phyloP scores from a whole-genome alignment of 495 filamentous ascomycete species.

The Talaromyces adpressus region DNA sequence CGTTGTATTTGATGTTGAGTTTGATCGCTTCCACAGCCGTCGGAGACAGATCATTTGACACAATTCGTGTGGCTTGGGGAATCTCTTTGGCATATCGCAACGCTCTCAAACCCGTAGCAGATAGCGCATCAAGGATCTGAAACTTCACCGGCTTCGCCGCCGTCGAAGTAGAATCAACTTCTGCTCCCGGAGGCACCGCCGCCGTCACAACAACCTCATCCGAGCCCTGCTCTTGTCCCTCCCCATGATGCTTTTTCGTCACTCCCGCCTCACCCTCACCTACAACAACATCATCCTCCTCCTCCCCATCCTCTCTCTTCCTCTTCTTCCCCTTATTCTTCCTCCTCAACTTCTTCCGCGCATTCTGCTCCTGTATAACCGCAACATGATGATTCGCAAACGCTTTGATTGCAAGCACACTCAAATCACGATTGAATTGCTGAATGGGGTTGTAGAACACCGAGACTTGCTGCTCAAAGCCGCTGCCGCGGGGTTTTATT shows the following conservation, averaged over 20 bases:
- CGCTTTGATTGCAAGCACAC: conserved; percentile 79
- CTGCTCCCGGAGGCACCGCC: not conserved
- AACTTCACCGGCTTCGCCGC: conserved; percentile 24
- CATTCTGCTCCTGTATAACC: conserved; percentile 15
- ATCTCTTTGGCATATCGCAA: conserved; percentile 89
- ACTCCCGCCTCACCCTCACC: not conserved
- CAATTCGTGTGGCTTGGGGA: conserved; percentile 70
- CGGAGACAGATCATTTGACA: conserved; percentile 80
- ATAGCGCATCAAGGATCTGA: conserved; percentile 87
- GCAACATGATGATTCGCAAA: conserved; percentile 64
- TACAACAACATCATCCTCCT: conserved; percentile 12
- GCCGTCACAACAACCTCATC: conserved; percentile 2
- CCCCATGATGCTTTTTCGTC: not conserved
- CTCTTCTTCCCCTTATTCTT: conserved; percentile 12
- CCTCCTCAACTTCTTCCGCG: not conserved
- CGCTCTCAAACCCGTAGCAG: conserved; percentile 87
- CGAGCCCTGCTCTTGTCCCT: conserved; percentile 9
- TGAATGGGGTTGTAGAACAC: conserved; percentile 99
- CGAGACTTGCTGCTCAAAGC: conserved; percentile 53
- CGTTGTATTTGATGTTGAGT: conserved; percentile 77
- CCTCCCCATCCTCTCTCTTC: conserved; percentile 42
- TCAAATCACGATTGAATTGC: conserved; percentile 95
- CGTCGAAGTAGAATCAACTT: conserved; percentile 10
- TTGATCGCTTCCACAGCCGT: conserved; percentile 75
- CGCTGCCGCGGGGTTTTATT: conserved; percentile 32